These are phyloP conservation scores for Glycine latifolia DNA, from an alignment of 306 rosid genomes.

Conservation along the genomic window DNA sequence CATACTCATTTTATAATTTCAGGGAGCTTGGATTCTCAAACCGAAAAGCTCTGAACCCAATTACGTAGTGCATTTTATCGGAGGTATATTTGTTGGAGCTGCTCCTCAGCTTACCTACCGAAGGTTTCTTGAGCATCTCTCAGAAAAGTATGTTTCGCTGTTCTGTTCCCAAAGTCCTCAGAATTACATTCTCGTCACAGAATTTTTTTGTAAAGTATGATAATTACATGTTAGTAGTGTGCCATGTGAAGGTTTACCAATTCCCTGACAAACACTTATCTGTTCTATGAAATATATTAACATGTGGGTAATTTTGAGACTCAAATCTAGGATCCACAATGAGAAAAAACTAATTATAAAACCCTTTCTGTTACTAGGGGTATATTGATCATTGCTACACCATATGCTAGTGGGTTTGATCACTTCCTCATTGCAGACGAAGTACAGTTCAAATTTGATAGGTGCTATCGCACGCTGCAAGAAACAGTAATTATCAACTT, in stretches of 20 bases:
- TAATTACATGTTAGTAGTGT: not conserved
- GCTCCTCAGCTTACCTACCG: conserved; percentile 99
- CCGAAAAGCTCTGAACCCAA: conserved; percentile 74
- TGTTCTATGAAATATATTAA: conserved; percentile 33
- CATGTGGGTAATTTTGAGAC: not conserved
- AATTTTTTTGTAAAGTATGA: not conserved
- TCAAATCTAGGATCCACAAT: conserved; percentile 19
- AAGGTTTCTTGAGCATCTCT: conserved; percentile 87
- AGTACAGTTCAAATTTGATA: conserved; percentile 91
- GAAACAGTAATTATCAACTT: conserved; percentile 65
- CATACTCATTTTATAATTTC: conserved; percentile 40
- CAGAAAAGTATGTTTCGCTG: conserved; percentile 68
- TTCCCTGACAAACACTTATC: not conserved
- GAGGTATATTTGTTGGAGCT: conserved; percentile 98
- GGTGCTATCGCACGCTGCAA: conserved; percentile 75
- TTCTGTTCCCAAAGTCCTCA: not conserved
- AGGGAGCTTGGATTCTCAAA: conserved; percentile 98
- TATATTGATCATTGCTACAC: conserved; percentile 89
- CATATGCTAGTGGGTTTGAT: conserved; percentile 98
- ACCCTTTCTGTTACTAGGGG: conserved; percentile 66
- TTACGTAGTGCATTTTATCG: conserved; percentile 87
- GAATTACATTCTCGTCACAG: conserved; percentile 8
- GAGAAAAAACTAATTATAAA: conserved; percentile 37
- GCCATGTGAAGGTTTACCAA: not conserved
- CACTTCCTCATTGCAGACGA: conserved; percentile 97